Evolutionary conservation across 352 stramenopile genomes (phyloP).

Genomic region (Phytophthora fragariae): DNA sequence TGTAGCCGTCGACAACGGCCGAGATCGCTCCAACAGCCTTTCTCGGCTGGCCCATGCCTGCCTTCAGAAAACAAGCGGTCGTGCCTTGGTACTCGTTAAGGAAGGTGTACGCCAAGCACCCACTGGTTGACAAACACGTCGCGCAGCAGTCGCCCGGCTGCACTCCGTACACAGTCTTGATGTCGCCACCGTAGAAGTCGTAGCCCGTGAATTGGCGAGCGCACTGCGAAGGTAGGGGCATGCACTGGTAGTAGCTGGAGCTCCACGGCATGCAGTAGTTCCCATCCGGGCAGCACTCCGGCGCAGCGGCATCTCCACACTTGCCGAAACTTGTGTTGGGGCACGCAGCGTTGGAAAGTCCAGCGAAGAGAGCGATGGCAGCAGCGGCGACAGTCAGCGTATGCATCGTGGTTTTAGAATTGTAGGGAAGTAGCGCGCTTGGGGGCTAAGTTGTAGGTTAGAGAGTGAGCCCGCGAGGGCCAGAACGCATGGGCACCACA

Average conservation of each 20-base stretch:
- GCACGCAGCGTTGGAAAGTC: conserved; percentile 22
- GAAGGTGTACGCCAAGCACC: conserved; percentile 65
- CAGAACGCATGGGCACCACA: neutral
- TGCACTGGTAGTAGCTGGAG: conserved; percentile 47
- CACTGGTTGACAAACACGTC: conserved; percentile 46
- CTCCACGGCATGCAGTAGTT: conserved; percentile 57
- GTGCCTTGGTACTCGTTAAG: conserved; percentile 41
- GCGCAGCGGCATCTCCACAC: conserved; percentile 33
- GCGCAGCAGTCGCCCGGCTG: conserved; percentile 49
- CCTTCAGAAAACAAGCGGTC: conserved; percentile 52
- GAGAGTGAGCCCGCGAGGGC: conserved; percentile 1
- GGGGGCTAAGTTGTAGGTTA: conserved; percentile 9
- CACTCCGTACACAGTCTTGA: conserved; percentile 45
- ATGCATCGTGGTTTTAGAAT: conserved; percentile 13
- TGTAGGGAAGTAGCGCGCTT: neutral
- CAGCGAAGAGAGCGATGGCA: conserved; percentile 8
- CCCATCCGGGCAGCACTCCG: conserved; percentile 45
- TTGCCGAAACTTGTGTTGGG: conserved; percentile 24
- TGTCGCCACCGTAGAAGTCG: conserved; percentile 61
- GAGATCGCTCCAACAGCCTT: conserved; percentile 42
- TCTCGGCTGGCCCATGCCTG: conserved; percentile 37
- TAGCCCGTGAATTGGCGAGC: conserved; percentile 48
- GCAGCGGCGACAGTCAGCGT: conserved; percentile 13
- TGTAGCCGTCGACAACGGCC: conserved; percentile 49
- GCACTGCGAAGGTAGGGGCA: conserved; percentile 43